phyloP scores from a whole-genome alignment of 805 yeast species.

The Hanseniaspora occidentalis region DNA sequence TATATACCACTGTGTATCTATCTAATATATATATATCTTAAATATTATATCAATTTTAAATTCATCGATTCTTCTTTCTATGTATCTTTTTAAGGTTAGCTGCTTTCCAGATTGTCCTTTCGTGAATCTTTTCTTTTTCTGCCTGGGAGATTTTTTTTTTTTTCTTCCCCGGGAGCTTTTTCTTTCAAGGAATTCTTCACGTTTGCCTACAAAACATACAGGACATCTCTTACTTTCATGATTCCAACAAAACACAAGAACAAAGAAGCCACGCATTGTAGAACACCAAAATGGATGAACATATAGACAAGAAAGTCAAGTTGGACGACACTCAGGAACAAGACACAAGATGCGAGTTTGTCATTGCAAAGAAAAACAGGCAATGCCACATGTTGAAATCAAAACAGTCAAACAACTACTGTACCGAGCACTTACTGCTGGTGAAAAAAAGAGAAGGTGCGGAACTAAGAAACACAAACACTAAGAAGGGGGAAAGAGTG shows the following conservation, averaged over 20 bases:
- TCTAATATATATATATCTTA: no score
- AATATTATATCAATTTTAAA: no score
- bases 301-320: not conserved
- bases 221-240: no score
- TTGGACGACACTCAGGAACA: slow-evolving; percentile 5
- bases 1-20: not conserved
- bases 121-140: not conserved
- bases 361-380: slow-evolving; percentile 37
- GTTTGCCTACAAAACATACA: no score
- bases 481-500: slow-evolving; percentile 30
- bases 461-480: slow-evolving; percentile 9
- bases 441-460: slow-evolving; percentile 10
- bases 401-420: slow-evolving; percentile 34
- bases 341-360: slow-evolving; percentile 31
- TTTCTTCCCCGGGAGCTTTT: not conserved
- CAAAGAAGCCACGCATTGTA: not conserved
- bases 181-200: not conserved
- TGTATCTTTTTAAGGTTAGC: no score
- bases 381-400: slow-evolving; percentile 48
- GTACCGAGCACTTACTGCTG: slow-evolving; percentile 47
- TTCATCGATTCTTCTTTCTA: no score
- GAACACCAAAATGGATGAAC: not conserved
- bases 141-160: not conserved
- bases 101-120: not conserved
- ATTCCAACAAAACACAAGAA: not conserved